phyloP scores from a whole-genome alignment of 768 basidiomycete genomes.

The Lyophyllum shimeji region DNA sequence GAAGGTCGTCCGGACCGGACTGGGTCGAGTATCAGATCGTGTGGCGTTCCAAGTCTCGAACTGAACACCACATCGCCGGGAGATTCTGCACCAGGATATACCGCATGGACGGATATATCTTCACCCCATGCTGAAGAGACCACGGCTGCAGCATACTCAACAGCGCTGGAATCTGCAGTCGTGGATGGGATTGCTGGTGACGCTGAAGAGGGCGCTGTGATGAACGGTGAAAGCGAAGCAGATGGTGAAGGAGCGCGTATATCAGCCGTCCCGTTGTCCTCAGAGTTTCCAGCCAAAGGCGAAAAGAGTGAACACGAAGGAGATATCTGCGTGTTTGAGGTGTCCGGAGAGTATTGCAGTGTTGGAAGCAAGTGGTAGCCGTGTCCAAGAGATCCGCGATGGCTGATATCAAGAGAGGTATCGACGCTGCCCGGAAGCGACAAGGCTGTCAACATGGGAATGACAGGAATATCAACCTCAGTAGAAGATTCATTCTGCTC shows the following conservation, averaged over 20 bases:
- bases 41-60: not conserved
- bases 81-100: not conserved
- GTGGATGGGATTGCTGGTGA: constrained; percentile 2
- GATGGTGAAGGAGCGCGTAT: constrained; percentile 15
- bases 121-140: constrained; percentile 32
- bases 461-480: constrained; percentile 21
- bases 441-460: constrained; percentile 22
- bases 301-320: constrained; percentile 3
- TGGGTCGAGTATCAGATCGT: not conserved
- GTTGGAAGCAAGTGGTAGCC: not conserved
- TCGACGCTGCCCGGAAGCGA: constrained; percentile 28
- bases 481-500: constrained; percentile 19
- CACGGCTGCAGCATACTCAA: constrained; percentile 33
- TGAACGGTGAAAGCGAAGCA: constrained; percentile 19
- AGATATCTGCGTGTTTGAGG: not conserved
- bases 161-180: constrained; percentile 21
- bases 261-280: constrained; percentile 9
- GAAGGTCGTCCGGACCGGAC: not conserved
- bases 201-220: constrained; percentile 12
- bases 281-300: constrained; percentile 10
- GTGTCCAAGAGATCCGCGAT: constrained; percentile 8
- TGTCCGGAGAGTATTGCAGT: not conserved
- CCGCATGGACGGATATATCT: constrained; percentile 11
- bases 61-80: not conserved
- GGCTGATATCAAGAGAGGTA: constrained; percentile 13